These are phyloP conservation scores for Mycena metata DNA, from an alignment of 768 basidiomycete species.

Conservation along the genomic window DNA sequence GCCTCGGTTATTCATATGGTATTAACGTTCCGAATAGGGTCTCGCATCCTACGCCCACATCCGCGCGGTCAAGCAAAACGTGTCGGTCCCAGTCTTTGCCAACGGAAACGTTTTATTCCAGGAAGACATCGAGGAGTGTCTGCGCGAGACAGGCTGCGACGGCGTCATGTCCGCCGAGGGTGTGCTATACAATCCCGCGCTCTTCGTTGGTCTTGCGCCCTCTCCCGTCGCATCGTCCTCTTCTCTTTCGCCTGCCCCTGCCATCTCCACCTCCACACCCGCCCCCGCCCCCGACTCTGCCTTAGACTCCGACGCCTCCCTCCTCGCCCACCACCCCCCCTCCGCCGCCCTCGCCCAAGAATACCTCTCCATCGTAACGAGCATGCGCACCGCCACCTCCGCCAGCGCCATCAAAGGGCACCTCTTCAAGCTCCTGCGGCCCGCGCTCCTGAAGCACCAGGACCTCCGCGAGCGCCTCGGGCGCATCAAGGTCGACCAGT, in stretches of 20 bases:
- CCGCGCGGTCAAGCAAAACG: constrained; percentile 89
- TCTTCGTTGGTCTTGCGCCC: constrained; percentile 66
- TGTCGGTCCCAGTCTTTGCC: constrained; percentile 94
- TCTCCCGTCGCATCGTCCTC: background rate
- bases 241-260: background rate
- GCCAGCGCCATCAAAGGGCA: constrained; percentile 90
- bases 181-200: constrained; percentile 90
- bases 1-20: constrained; percentile 5
- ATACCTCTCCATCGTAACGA: constrained; percentile 85
- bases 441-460: constrained; percentile 72
- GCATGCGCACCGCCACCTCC: constrained; percentile 77
- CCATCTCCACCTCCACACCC: constrained; percentile 23
- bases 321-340: constrained; percentile 65
- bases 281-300: constrained; percentile 19
- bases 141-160: constrained; percentile 88
- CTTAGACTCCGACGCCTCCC: constrained; percentile 46
- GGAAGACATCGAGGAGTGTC: constrained; percentile 83
- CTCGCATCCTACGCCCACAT: constrained; percentile 93
- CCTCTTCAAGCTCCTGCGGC: constrained; percentile 92
- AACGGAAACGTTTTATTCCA: constrained; percentile 96
- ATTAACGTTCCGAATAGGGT: constrained; percentile 62
- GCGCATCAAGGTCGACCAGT: constrained; percentile 50
- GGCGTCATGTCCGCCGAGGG: constrained; percentile 97
- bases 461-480: constrained; percentile 85
- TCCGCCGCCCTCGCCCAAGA: constrained; percentile 82